Conservation (phyloP, 169 alveolate species). For the Plasmodium malariae region DNA sequence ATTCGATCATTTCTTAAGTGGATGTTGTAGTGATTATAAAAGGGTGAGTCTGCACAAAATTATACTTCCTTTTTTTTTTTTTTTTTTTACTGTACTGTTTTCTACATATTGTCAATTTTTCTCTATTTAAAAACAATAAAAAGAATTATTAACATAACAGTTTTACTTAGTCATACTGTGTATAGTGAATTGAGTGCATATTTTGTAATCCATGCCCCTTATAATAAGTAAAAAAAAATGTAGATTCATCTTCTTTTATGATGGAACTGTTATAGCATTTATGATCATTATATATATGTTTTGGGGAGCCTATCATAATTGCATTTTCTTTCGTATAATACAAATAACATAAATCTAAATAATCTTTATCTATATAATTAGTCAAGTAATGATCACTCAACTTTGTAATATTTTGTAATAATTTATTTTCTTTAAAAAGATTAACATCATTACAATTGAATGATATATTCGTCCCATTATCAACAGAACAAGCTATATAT, state of each 20-base stretch:
- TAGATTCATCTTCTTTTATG: no score
- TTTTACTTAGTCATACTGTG: no score
- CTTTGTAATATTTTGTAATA: constrained; percentile 13
- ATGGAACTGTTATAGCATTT: no score
- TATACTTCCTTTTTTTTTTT: neutral
- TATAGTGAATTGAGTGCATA: no score
- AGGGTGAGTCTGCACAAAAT: neutral
- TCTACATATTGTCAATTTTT: neutral
- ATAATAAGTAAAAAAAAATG: no score
- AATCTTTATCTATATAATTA: neutral
- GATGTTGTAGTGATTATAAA: no score
- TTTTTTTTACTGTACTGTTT: neutral
- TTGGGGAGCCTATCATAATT: neutral
- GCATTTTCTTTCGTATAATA: constrained; percentile 25
- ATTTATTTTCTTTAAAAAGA: neutral
- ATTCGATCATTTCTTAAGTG: no score
- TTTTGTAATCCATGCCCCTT: no score
- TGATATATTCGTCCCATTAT: neutral
- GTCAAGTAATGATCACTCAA: constrained; percentile 15
- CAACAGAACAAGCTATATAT: neutral
- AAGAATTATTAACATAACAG: no score
- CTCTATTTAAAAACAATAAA: no score
- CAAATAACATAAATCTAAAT: constrained; percentile 11
- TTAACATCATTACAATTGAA: neutral
- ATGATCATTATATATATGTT: no score